These are phyloP conservation scores for Magnaporthiopsis poae DNA, from an alignment of 2,329 filamentous ascomycete genomes.

Conservation along the genomic window DNA sequence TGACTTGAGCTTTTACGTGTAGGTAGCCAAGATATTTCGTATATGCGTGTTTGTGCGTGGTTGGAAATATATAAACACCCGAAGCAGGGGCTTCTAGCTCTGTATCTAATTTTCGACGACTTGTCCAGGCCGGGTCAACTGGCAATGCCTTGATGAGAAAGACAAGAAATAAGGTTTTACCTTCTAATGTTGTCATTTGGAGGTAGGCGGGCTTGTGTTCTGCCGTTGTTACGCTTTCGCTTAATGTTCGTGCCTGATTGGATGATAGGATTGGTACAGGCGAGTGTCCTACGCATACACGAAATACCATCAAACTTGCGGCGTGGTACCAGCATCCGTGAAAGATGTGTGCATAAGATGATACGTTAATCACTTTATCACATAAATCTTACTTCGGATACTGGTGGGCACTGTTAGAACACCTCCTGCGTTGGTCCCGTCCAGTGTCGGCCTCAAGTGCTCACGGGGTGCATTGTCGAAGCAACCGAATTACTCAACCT, in stretches of 20 bases:
- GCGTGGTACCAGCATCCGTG: too few relatives aligned
- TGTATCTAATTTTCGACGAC: not conserved
- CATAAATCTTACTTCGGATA: not conserved
- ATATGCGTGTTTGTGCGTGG: too few relatives aligned
- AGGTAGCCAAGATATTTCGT: not conserved
- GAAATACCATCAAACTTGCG: too few relatives aligned
- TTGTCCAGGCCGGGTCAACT: not conserved
- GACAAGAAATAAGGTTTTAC: too few relatives aligned
- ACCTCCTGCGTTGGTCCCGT: too few relatives aligned
- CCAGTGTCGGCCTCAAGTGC: not conserved
- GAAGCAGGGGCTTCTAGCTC: not conserved
- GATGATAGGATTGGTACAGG: too few relatives aligned
- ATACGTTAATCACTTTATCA: not conserved
- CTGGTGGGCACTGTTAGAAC: too few relatives aligned
- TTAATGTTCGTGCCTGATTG: too few relatives aligned
- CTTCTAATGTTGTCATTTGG: too few relatives aligned
- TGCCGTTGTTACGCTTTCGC: not conserved
- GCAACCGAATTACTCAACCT: not conserved
- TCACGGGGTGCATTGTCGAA: not conserved
- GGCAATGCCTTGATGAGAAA: not conserved
- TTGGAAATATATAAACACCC: not conserved
- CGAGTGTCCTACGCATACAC: too few relatives aligned
- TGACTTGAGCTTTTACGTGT: too few relatives aligned
- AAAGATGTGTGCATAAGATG: too few relatives aligned
- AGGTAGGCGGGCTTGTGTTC: not conserved